phyloP scores from a whole-genome alignment of 140 eudicot species.

The Flaveria floridana region DNA sequence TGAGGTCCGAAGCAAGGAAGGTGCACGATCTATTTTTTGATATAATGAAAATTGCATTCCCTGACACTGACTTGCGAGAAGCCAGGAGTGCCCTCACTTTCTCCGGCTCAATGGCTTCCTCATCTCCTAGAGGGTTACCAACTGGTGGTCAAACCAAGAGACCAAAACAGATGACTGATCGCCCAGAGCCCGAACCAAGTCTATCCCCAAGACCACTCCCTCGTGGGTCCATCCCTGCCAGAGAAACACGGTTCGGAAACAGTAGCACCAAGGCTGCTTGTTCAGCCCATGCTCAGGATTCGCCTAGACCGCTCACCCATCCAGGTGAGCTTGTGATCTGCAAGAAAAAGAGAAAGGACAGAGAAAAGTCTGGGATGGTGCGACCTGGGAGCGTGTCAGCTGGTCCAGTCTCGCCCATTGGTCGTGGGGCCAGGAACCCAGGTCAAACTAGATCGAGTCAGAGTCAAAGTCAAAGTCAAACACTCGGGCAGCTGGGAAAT shows the following conservation, averaged over 20 bases:
- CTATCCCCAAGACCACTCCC: constrained; percentile 53
- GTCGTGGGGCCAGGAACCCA: constrained; percentile 58
- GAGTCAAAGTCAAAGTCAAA: constrained; percentile 37
- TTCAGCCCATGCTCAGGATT: constrained; percentile 42
- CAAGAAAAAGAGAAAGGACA: constrained; percentile 90
- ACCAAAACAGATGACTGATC: constrained; percentile 46
- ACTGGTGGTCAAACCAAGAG: constrained; percentile 51
- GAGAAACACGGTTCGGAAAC: constrained; percentile 57
- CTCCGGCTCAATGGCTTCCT: constrained; percentile 45
- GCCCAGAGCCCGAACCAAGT: constrained; percentile 45
- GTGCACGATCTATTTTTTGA: constrained; percentile 93
- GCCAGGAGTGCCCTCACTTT: constrained; percentile 71
- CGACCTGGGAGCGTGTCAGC: constrained; percentile 51
- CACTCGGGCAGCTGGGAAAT: constrained; percentile 51
- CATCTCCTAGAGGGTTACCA: constrained; percentile 48
- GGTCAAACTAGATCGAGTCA: constrained; percentile 38
- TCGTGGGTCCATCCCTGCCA: constrained; percentile 46
- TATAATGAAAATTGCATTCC: constrained; percentile 64
- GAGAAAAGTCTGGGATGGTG: constrained; percentile 56
- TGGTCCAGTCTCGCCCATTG: constrained; percentile 63
- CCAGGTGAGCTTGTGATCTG: constrained; percentile 94
- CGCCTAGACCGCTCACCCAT: constrained; percentile 56
- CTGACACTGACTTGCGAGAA: constrained; percentile 81
- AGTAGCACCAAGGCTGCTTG: constrained; percentile 34
- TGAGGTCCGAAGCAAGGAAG: constrained; percentile 83